A percentile compares a stretch with the other conserved stretches of the same genome.
Conservation (phyloP, 371 early-diverging fungal species). For the Rhizopus microsporus region DNA sequence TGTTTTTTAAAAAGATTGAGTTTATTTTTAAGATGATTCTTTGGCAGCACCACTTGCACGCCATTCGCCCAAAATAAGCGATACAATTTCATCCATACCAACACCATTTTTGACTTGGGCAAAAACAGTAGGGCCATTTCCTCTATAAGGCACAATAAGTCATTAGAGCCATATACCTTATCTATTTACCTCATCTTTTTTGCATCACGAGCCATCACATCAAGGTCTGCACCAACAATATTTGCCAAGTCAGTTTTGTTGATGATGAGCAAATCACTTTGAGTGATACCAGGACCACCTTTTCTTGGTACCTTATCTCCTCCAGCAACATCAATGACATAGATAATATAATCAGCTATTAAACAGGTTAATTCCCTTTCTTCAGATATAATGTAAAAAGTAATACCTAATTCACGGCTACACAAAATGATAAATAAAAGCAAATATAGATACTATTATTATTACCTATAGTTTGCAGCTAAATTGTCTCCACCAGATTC, state of each 20-base stretch:
- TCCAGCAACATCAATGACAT: slow-evolving; percentile 95
- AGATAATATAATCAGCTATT: slow-evolving; percentile 93
- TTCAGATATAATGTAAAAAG: slow-evolving; percentile 3
- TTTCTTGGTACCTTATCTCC: slow-evolving; percentile 92
- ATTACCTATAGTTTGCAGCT: slow-evolving; percentile 85
- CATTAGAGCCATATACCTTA: background rate
- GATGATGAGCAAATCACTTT: slow-evolving; percentile 88
- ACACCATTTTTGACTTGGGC: slow-evolving; percentile 89
- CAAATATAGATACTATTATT: background rate
- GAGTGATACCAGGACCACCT: slow-evolving; percentile 94
- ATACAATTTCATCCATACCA: slow-evolving; percentile 80
- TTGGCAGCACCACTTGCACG: slow-evolving; percentile 61
- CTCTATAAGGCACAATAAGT: slow-evolving; percentile 33
- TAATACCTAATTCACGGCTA: slow-evolving; percentile 54
- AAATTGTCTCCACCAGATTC: slow-evolving; percentile 95
- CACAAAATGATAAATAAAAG: slow-evolving; percentile 8
- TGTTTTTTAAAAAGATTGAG: background rate
- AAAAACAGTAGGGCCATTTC: slow-evolving; percentile 78
- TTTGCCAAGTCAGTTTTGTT: slow-evolving; percentile 95
- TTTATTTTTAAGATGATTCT: slow-evolving; percentile 1
- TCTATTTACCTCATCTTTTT: slow-evolving; percentile 72
- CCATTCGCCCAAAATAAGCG: slow-evolving; percentile 79
- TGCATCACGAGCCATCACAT: slow-evolving; percentile 92
- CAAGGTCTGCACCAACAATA: slow-evolving; percentile 86
- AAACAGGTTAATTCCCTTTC: slow-evolving; percentile 1